Evolutionary conservation across 768 basidiomycete species (phyloP).

Genomic region (Cubamyces lactineus): DNA sequence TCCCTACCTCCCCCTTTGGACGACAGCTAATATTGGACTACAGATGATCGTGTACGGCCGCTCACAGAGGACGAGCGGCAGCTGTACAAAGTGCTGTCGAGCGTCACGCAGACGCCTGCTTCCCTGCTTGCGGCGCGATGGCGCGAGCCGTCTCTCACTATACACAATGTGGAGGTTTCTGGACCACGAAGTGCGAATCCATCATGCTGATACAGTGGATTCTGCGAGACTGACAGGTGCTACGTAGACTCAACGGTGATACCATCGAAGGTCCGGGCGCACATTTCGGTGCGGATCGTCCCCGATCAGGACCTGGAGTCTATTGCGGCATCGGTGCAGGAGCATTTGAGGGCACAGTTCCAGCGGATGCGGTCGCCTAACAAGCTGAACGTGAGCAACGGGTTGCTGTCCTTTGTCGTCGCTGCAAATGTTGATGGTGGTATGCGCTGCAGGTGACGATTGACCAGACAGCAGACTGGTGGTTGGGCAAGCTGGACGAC

Average conservation of each 20-base stretch:
- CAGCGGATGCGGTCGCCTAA: conserved; percentile 66
- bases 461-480: conserved; percentile 91
- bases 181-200: conserved; percentile 70
- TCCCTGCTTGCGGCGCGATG: conserved; percentile 76
- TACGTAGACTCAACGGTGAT: conserved; percentile 82
- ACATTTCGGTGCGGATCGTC: conserved; percentile 90
- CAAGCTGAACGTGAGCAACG: conserved; percentile 59
- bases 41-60: conserved; percentile 78
- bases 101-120: conserved; percentile 67
- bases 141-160: conserved; percentile 88
- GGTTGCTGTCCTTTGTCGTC: conserved; percentile 1
- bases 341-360: conserved; percentile 65
- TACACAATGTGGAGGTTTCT: conserved; percentile 83
- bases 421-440: neutral
- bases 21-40: neutral
- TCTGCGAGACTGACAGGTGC: neutral
- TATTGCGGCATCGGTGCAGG: conserved; percentile 63
- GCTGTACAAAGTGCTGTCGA: conserved; percentile 69
- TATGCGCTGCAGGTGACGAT: conserved; percentile 65
- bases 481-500: conserved; percentile 87
- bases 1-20: neutral
- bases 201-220: neutral
- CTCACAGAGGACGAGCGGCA: conserved; percentile 67
- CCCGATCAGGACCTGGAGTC: conserved; percentile 86
- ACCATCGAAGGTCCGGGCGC: conserved; percentile 79